Conservation (phyloP, 176 grass and related monocot species). For the Zoysia pacifica region DNA sequence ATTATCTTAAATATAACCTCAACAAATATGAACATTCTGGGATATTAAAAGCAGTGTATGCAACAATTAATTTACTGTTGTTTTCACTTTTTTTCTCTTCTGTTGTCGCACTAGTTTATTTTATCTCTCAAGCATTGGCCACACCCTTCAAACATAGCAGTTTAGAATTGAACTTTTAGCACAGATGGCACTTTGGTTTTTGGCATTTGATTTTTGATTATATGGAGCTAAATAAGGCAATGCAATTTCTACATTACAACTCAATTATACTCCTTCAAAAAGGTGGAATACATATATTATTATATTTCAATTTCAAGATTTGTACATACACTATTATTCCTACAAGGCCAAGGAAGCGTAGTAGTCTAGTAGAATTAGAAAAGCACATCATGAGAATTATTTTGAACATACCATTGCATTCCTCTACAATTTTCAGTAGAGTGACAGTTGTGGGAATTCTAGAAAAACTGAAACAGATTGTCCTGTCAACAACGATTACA, state of each 20-base stretch:
- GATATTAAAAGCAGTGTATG: background rate
- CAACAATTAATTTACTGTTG: background rate
- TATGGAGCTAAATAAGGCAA: background rate
- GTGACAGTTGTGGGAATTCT: constrained; percentile 44
- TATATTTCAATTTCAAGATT: constrained; percentile 18
- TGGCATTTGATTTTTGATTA: constrained; percentile 11
- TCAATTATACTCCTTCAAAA: background rate
- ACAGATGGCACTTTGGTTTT: background rate
- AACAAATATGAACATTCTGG: background rate
- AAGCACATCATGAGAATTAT: constrained; percentile 38
- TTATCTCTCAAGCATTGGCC: background rate
- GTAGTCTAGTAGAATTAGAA: background rate
- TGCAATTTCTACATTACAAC: background rate
- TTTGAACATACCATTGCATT: constrained; percentile 27
- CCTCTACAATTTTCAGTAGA: constrained; percentile 46
- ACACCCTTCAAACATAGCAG: background rate
- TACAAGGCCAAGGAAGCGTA: background rate
- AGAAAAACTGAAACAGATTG: constrained; percentile 53
- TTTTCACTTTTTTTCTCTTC: background rate
- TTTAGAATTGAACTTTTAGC: constrained; percentile 17
- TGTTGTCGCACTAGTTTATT: background rate
- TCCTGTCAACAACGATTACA: constrained; percentile 46
- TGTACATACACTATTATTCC: background rate
- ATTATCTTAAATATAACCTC: constrained; percentile 1
- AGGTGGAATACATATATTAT: background rate